phyloP scores from a whole-genome alignment of 2,329 filamentous ascomycete genomes.

The Neofusicoccum cordaticola region DNA sequence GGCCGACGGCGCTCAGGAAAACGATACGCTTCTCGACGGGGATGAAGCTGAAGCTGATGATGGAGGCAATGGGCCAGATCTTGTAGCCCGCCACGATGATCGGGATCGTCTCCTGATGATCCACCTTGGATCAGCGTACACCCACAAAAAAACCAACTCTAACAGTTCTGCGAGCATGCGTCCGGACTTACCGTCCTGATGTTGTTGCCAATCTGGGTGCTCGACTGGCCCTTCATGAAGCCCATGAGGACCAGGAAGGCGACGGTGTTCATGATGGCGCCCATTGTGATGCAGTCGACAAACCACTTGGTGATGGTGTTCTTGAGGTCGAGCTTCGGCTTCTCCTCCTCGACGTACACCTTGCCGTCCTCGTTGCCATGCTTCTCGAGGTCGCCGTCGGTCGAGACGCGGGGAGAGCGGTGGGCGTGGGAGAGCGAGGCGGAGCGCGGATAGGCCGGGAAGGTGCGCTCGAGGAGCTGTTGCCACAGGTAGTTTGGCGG shows the following conservation, averaged over 20 bases:
- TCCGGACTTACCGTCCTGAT: slow-evolving; percentile 36
- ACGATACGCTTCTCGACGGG: slow-evolving; percentile 68
- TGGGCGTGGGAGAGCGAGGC: slow-evolving; percentile 33
- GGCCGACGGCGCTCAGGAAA: slow-evolving; percentile 68
- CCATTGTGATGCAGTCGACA: slow-evolving; percentile 65
- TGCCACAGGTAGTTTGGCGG: slow-evolving; percentile 89
- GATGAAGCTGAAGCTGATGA: slow-evolving; percentile 68
- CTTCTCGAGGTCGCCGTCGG: slow-evolving; percentile 20
- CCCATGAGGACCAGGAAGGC: slow-evolving; percentile 63
- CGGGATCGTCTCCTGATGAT: slow-evolving; percentile 29
- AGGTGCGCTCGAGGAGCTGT: slow-evolving; percentile 69
- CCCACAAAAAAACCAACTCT: background rate
- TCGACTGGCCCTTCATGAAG: slow-evolving; percentile 41
- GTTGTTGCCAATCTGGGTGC: slow-evolving; percentile 30
- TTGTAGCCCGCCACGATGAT: slow-evolving; percentile 62
- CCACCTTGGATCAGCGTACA: slow-evolving; percentile 32
- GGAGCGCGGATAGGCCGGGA: slow-evolving; percentile 55
- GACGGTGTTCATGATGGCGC: slow-evolving; percentile 63
- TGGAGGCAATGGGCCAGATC: slow-evolving; percentile 69
- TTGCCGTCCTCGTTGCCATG: slow-evolving; percentile 8
- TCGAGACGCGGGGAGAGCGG: background rate
- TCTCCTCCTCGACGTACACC: slow-evolving; percentile 23
- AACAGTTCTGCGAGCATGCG: background rate
- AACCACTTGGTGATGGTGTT: slow-evolving; percentile 67
- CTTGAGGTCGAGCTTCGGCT: slow-evolving; percentile 29